Evolutionary conservation across 2,329 filamentous ascomycete genomes (phyloP), one percentile per base, ranked within the genome.

Genomic region (Chrysoporthe puriensis): DNA sequence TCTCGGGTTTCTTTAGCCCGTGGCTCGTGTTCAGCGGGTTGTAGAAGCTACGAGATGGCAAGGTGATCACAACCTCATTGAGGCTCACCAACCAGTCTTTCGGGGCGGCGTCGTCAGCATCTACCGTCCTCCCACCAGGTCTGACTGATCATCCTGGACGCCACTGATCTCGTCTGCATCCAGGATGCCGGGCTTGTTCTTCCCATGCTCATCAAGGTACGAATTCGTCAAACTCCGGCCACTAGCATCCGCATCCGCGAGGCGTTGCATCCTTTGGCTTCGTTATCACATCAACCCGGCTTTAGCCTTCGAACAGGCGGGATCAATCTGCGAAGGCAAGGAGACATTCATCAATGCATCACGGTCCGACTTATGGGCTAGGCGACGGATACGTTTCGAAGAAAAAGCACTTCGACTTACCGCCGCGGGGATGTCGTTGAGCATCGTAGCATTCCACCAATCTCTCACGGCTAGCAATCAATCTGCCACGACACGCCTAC

Each of bases 21-120:
- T 46, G 62, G 40, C 50, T 42, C 42, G 56, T 40, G 32, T 44
- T 46, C 3, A 50, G 46, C 36, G n/a, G 32, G n/a, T 11, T 18
- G 34, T 46, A 50, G 50, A 48, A 48, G 63, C 63, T 62, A 58
- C 66, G 32, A 58, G 57, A 62, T 59, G 57, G 60, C 42, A 34
- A 26, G 43, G 36, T 44, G 32, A 59, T 32, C 60, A 34, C 65
- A 48, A 43, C 46, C 32, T 32, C n/a, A 52, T 32, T 21, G 40
- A 40, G 34, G 58, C 46, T 40, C 26, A 62, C 44, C 57, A 42
- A 62, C 54, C 40, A 62, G 48, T 50, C 34, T 26, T 18, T 26
- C 34, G 34, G 9, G 46, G 50, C 8, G 43, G 21, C 34, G 21
- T 52, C 48, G 21, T 63, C 61, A 63, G 21, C 61, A 32, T 18